Conservation (phyloP, 2,329 filamentous ascomycete species). For the Lachnellula suecica region DNA sequence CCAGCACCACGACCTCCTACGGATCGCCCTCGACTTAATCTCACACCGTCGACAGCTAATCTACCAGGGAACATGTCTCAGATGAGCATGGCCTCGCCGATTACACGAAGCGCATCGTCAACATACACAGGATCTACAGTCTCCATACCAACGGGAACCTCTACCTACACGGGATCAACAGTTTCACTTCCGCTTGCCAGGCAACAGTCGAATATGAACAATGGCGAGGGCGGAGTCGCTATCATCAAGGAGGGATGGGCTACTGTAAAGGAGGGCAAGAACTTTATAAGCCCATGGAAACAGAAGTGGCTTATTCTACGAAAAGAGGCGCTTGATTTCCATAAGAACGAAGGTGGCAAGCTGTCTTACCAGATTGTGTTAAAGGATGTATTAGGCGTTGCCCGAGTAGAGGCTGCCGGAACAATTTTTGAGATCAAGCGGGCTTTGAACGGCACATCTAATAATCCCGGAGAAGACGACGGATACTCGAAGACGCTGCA, state of each 20-base stretch:
- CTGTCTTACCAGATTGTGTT: slow-evolving; percentile 82
- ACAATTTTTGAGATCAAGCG: slow-evolving; percentile 94
- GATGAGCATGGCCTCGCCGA: slow-evolving; percentile 70
- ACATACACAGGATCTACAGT: slow-evolving; percentile 72
- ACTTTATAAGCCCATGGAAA: slow-evolving; percentile 83
- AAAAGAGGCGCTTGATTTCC: slow-evolving; percentile 90
- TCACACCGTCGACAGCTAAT: slow-evolving; percentile 72
- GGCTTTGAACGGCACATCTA: slow-evolving; percentile 64
- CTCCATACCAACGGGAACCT: slow-evolving; percentile 64
- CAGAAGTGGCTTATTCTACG: slow-evolving; percentile 89
- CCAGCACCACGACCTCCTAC: slow-evolving; percentile 88
- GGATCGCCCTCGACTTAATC: slow-evolving; percentile 77
- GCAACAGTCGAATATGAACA: slow-evolving; percentile 52
- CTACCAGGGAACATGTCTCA: slow-evolving; percentile 77
- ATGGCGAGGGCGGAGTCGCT: slow-evolving; percentile 66
- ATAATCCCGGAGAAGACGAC: slow-evolving; percentile 71
- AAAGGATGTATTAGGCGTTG: slow-evolving; percentile 85
- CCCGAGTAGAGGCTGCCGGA: slow-evolving; percentile 85
- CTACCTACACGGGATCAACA: slow-evolving; percentile 69
- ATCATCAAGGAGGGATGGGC: slow-evolving; percentile 82
- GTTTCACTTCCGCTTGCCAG: slow-evolving; percentile 71
- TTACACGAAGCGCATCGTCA: slow-evolving; percentile 63
- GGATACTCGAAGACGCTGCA: slow-evolving; percentile 80
- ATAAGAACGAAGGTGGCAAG: slow-evolving; percentile 88
- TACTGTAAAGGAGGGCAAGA: slow-evolving; percentile 86